Evolutionary conservation across 169 alveolate genomes (phyloP), one percentile per base, ranked within the genome.

Genomic region (Eimeria necatrix): DNA sequence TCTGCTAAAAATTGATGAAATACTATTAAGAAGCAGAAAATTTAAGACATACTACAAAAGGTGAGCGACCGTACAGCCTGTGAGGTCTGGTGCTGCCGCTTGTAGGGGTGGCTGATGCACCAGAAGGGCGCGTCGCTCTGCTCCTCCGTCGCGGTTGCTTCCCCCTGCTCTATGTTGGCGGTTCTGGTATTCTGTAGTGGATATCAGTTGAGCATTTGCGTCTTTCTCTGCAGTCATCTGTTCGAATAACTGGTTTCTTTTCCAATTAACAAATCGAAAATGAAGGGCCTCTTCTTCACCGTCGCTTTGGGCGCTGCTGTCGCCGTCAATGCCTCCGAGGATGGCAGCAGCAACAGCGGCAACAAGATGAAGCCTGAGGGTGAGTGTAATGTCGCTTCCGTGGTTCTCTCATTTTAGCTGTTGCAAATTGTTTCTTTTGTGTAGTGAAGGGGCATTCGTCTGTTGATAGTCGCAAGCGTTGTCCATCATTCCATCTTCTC

Each of bases 51-150:
- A 32, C 41, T 32, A 32, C 41, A 32, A 32, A 32, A 32, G 3
- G 41, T 32, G 41, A 32, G 41, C 41, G 41, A 32, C 41, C 41
- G 41, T 32, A 32, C 41, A 32, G 41, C 41, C 41, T 32, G 41
- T 32, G 41, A 32, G 41, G 41, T 32, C 41, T 32, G 41, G 41
- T 32, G 41, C 41, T 32, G 41, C 41, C 41, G 41, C 41, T 32
- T 32, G 41, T 32, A 32, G 41, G 41, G 41, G 41, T 32, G 80
- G 80, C 32, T 68, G 22, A 18, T 68, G 80, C 80, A 68, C 80
- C 80, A 22, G 80, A 8, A 68, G 80, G 51, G 80, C 80, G 80
- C 80, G 80, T 68, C 80, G 80, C 80, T 68, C 80, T 49, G 51
- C 32, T 68, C 80, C 80, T 68, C 80, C 80, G 80, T 68, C 80